phyloP scores from a whole-genome alignment of 164 flowering plant genomes.

The Annona squamosa region DNA sequence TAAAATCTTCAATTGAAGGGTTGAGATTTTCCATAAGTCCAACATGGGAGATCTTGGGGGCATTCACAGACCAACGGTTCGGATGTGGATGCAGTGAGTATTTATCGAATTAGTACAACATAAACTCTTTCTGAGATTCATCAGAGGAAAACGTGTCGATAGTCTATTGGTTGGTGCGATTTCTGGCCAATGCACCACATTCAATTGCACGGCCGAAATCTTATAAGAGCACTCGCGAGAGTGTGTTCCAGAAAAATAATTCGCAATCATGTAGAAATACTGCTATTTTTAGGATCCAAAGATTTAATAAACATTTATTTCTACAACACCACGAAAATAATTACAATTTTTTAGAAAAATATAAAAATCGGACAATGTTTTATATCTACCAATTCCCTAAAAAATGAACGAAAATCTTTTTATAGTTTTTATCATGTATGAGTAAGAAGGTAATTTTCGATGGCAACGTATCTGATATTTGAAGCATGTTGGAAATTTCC shows the following conservation, averaged over 20 bases:
- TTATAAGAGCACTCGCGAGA: neutral
- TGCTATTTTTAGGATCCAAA: too few species aligned
- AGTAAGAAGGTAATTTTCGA: neutral
- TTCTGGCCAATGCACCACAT: neutral
- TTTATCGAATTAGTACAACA: neutral
- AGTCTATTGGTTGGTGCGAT: neutral
- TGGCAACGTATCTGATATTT: neutral
- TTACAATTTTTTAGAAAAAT: too few species aligned
- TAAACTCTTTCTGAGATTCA: neutral
- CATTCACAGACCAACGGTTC: neutral
- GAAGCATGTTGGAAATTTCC: too few species aligned
- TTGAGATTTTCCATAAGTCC: neutral
- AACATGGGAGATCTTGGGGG: neutral
- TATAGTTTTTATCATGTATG: too few species aligned
- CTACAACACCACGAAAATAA: too few species aligned
- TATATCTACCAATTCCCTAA: too few species aligned
- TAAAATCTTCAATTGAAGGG: neutral
- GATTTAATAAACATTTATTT: too few species aligned
- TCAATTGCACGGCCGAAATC: neutral
- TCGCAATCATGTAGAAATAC: too few species aligned
- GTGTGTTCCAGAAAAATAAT: neutral
- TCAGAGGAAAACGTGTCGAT: neutral
- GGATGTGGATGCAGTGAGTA: neutral
- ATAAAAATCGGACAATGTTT: too few species aligned
- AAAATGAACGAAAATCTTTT: too few species aligned